Conservation (phyloP, 768 basidiomycete species). For the Tricholoma bakamatsutake region DNA sequence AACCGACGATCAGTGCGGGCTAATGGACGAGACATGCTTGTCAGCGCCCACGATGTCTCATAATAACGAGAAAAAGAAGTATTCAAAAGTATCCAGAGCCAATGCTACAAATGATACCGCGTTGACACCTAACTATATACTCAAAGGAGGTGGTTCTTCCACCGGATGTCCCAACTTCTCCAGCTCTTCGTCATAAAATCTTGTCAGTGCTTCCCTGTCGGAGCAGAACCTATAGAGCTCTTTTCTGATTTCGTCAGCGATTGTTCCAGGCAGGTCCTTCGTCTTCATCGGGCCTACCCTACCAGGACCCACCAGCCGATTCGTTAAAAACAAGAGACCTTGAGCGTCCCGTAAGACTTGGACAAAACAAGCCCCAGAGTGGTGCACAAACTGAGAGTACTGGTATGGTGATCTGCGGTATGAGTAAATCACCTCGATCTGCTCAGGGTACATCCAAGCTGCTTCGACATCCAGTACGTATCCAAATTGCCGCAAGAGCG, state of each 20-base stretch:
- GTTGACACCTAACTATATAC: slow-evolving; percentile 25
- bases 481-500: slow-evolving; percentile 66
- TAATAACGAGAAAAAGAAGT: slow-evolving; percentile 17
- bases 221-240: slow-evolving; percentile 62
- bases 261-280: slow-evolving; percentile 50
- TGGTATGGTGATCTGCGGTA: slow-evolving; percentile 76
- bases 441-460: slow-evolving; percentile 65
- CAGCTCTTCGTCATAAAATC: slow-evolving; percentile 73
- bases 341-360: slow-evolving; percentile 76
- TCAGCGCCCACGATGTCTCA: slow-evolving; percentile 55
- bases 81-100: slow-evolving; percentile 5
- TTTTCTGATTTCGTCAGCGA: slow-evolving; percentile 56
- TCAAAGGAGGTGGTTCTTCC: slow-evolving; percentile 53
- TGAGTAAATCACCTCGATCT: slow-evolving; percentile 82
- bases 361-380: slow-evolving; percentile 83
- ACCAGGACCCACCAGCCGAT: slow-evolving; percentile 73
- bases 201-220: slow-evolving; percentile 43
- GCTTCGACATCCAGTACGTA: slow-evolving; percentile 87
- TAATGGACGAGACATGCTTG: slow-evolving; percentile 70
- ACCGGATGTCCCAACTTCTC: slow-evolving; percentile 33
- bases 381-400: slow-evolving; percentile 90
- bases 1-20: slow-evolving; percentile 58
- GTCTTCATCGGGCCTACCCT: slow-evolving; percentile 52
- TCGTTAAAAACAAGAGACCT: slow-evolving; percentile 88
- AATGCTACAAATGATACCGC: neutral